A percentile compares a stretch with the other conserved stretches of the same genome.
phyloP scores from a whole-genome alignment of 805 yeast species.

The Novakomyces olei region DNA sequence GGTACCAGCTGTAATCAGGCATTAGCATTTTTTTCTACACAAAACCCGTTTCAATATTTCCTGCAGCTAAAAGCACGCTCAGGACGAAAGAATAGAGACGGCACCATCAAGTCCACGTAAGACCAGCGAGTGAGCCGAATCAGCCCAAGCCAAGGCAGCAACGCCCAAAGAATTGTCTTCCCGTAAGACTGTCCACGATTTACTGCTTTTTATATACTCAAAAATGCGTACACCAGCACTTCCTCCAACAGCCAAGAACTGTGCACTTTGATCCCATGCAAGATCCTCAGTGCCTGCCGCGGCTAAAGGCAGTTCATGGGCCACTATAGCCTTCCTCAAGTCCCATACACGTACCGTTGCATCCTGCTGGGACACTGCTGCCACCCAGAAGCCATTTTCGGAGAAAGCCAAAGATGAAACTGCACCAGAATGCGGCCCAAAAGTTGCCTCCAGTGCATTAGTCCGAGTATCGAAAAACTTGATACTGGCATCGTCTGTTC shows the following conservation, averaged over 20 bases:
- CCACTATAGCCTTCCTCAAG: neutral
- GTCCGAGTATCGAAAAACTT: neutral
- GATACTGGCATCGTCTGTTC: neutral
- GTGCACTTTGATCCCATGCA: neutral
- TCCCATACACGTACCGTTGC: neutral
- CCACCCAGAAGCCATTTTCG: conserved; percentile 4
- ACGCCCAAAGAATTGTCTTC: no score
- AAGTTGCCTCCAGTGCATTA: neutral
- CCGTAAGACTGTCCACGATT: no score
- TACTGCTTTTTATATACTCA: neutral
- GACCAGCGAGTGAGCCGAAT: no score
- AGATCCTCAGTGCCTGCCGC: no score
- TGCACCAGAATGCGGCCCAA: conserved; percentile 1
- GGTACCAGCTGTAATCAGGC: no score
- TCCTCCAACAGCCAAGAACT: neutral
- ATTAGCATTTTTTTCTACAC: no score
- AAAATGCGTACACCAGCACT: neutral
- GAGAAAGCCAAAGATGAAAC: neutral
- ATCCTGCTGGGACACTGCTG: neutral
- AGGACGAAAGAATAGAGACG: no score
- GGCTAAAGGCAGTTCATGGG: neutral
- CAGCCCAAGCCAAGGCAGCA: no score
- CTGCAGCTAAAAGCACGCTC: no score
- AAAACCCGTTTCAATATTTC: no score
- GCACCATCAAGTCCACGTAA: no score